Base-by-base conservation (phyloP, 2,329 filamentous ascomycete species). In the Aspergillus sclerotialis region DNA sequence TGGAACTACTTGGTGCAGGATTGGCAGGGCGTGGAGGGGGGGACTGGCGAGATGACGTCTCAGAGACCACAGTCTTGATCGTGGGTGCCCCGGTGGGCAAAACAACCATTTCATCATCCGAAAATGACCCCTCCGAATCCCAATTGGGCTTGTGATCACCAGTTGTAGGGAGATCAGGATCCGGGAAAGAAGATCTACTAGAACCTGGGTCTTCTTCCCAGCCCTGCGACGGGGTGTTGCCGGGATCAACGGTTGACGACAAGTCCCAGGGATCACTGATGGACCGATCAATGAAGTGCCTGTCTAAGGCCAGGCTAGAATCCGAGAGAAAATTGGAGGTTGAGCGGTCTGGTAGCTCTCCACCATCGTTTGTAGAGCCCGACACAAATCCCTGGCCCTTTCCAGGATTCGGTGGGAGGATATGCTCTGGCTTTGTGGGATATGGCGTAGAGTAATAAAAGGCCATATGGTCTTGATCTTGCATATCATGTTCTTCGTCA, bases 381-480 rank as follows among this genome's bases (percentile, higher is more conserved):
- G 52, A 45, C 29, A 55, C 43, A 24, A 53, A 56, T 16, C 55
- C 46, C 28, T 59, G 57, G n/a, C 57, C 60, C 48, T 60, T 60
- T 9, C 59, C 55, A 4, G 62, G 56, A 26, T 55, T 58, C 5
- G 65, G 66, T 10, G 64, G 42, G 18, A 69, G 52, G 14, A 69
- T 54, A 42, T 69, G 66, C 32, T 64, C 61, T 11, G 65, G 61
- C 37, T 67, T 69, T 9, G 65, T 68, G n/a, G 66, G 66, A 43
- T 64, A 69, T 11, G 66, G 65, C 11, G 58, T 65, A 24, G 58
- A 46, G 8, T 58, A 53, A 45, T 66, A 67, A 32, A 67, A n/a
- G n/a, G n/a, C n/a, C n/a, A n/a, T 49, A 43, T 63, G 51, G 29
- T 46, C 46, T 10, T 45, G 45, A 2, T 37, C 32, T 15, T 49